Base-by-base conservation (phyloP, 192 early-diverging fungal species). In the Linnemannia exigua region DNA sequence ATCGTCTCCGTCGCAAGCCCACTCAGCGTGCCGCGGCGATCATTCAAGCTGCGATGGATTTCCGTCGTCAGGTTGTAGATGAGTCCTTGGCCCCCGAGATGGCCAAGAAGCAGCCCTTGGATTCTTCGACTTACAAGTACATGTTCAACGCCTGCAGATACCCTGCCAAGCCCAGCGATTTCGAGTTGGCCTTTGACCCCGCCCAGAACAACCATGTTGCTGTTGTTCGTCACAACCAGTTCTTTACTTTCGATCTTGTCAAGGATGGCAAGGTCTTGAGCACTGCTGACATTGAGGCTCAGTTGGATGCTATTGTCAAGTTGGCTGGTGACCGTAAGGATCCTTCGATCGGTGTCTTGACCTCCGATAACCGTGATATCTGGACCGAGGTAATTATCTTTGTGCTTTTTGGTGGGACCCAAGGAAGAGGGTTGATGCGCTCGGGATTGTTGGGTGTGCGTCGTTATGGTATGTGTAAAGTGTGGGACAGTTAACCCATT, bases 141-240 rank as follows among this genome's bases (percentile, higher is more conserved):
- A 94, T 99, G 96, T 99, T 99, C 93, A 97, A 99, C 88, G 94
- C 96, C 47, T 96, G 95, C 88, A 96, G 98, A 74, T 94, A 98
- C 72, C 98, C 98, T 48, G 84, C 89, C 79, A 94, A 94, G 87
- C 96, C 97, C 8, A 93, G 94, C 16, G 98, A 99, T 88, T 89
- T 91, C 76, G 96, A 95, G 63, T 89, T 89, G 28, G 91, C 89
- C 11, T 94, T 92, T 70, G 95, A 97, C 69, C 95, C 96, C 63
- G 75, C 81, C 5, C 83, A 88, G 70, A 95, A 98, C 92, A 92
- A 94, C 83, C 95, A 98, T 87, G 93, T 99, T 37, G 89, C 94
- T 16, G 97, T 98, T 36, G 92, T 96, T 36, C 94, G 97, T 83
- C 94, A 97, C 84, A 98, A 97, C 91, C 92, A 97, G 89, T 98